Percentiles rank a stretch among this genome's conserved stretches.
Evolutionary conservation across 768 basidiomycete species (phyloP).

Genomic region (Tricholoma flavovirens): DNA sequence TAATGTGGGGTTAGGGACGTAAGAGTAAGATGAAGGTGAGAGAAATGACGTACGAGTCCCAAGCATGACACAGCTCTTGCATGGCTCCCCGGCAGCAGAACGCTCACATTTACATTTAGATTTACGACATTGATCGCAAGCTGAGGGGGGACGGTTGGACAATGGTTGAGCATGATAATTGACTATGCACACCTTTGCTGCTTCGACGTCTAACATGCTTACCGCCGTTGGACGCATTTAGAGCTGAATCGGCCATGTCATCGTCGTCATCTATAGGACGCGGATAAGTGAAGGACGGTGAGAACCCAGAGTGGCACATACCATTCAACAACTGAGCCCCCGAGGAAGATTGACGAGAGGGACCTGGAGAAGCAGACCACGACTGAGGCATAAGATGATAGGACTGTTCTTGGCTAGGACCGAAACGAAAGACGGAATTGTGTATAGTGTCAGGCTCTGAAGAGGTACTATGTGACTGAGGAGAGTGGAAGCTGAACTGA

Average conservation of each 20-base stretch:
- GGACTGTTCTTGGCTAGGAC: conserved; percentile 18
- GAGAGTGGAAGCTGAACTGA: conserved; percentile 31
- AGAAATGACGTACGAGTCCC: conserved; percentile 51
- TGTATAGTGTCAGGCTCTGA: conserved; percentile 22
- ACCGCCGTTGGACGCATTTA: conserved; percentile 23
- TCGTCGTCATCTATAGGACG: conserved; percentile 53
- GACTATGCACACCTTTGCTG: conserved; percentile 53
- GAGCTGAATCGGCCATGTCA: conserved; percentile 47
- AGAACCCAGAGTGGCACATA: no score
- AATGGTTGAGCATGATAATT: no score
- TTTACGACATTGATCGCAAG: conserved; percentile 87
- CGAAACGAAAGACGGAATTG: conserved; percentile 27
- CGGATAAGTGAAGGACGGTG: no score
- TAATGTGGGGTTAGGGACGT: neutral
- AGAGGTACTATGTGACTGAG: conserved; percentile 22
- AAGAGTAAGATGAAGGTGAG: neutral
- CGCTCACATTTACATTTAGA: conserved; percentile 89
- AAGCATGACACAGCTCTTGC: conserved; percentile 71
- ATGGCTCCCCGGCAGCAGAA: conserved; percentile 50
- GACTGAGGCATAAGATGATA: conserved; percentile 23
- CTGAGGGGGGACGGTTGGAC: conserved; percentile 26
- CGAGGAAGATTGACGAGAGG: conserved; percentile 16
- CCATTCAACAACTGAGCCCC: conserved; percentile 10
- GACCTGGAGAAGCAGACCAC: conserved; percentile 23
- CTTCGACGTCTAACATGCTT: conserved; percentile 64